Percentiles rank a stretch among this genome's conserved stretches.
Evolutionary conservation across 257 asterid genomes (phyloP).

Genomic region (Rhazya stricta): DNA sequence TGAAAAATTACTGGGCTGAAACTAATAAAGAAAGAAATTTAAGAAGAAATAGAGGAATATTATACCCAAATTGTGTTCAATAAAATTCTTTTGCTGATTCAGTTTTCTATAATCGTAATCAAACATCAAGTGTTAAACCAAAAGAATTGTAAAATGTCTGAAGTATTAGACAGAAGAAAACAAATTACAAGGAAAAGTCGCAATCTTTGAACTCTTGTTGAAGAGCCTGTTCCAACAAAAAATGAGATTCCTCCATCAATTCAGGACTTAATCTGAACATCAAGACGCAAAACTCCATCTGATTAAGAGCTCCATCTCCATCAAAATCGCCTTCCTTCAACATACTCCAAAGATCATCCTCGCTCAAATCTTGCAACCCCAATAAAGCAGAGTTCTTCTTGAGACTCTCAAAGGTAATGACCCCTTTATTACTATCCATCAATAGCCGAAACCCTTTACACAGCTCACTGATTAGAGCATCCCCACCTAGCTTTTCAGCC

Average conservation of each 20-base stretch:
- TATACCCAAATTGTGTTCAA: neutral
- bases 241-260: conserved; percentile 44
- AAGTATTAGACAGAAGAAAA: neutral
- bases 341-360: conserved; percentile 43
- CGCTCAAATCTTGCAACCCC: conserved; percentile 46
- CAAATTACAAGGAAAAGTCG: conserved; percentile 31
- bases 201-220: conserved; percentile 29
- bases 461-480: conserved; percentile 43
- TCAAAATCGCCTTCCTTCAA: conserved; percentile 55
- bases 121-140: neutral
- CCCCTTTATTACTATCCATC: conserved; percentile 41
- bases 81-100: neutral
- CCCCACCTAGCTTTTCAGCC: conserved; percentile 64
- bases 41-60: neutral
- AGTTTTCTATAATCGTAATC: neutral
- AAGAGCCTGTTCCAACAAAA: conserved; percentile 42
- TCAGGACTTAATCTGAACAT: conserved; percentile 65
- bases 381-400: conserved; percentile 42
- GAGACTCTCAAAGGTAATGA: conserved; percentile 46
- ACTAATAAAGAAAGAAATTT: neutral
- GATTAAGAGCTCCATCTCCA: conserved; percentile 55
- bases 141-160: conserved; percentile 1
- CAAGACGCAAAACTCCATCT: conserved; percentile 60
- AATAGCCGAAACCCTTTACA: conserved; percentile 49
- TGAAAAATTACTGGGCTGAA: neutral